Conservation (phyloP, 2,329 filamentous ascomycete genomes). For the Cladosporium sphaerospermum region DNA sequence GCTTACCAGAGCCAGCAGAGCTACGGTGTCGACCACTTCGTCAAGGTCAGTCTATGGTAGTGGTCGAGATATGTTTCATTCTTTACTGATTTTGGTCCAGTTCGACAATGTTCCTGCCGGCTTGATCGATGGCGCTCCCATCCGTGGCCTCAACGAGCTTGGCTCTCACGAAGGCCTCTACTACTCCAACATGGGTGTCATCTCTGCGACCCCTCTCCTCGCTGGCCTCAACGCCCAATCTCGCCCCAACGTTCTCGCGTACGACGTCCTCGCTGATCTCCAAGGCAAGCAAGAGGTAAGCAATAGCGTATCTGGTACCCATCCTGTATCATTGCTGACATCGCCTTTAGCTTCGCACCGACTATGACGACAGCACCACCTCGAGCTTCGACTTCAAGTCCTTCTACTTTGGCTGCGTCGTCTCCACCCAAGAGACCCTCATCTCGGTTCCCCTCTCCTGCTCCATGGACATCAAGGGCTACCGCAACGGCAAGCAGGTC, state of each 20-base stretch:
- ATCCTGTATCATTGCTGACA: no score
- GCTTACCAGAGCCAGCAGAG: neutral
- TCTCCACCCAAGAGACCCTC: conserved; percentile 6
- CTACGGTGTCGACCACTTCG: neutral
- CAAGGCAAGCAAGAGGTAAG: conserved; percentile 2
- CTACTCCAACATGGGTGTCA: conserved; percentile 10
- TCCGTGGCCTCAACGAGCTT: conserved; percentile 6
- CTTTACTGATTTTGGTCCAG: neutral
- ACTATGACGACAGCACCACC: conserved; percentile 11
- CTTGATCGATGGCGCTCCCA: conserved; percentile 5
- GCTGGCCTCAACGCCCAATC: conserved; percentile 8
- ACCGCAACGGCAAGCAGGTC: conserved; percentile 7
- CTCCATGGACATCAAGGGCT: conserved; percentile 2
- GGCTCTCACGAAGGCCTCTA: conserved; percentile 10
- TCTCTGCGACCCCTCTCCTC: conserved; percentile 4
- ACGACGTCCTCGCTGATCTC: conserved; percentile 6
- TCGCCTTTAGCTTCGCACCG: conserved; percentile 5
- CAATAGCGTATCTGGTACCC: neutral
- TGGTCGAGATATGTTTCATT: neutral
- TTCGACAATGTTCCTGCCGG: conserved; percentile 9
- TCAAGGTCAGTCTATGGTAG: conserved; percentile 1
- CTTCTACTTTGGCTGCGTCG: conserved; percentile 13
- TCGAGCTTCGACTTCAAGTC: conserved; percentile 8
- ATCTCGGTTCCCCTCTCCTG: conserved; percentile 3
- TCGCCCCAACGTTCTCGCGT: conserved; percentile 7